Base-by-base conservation (phyloP, 768 basidiomycete species). In the Kwoniella dendrophila region DNA sequence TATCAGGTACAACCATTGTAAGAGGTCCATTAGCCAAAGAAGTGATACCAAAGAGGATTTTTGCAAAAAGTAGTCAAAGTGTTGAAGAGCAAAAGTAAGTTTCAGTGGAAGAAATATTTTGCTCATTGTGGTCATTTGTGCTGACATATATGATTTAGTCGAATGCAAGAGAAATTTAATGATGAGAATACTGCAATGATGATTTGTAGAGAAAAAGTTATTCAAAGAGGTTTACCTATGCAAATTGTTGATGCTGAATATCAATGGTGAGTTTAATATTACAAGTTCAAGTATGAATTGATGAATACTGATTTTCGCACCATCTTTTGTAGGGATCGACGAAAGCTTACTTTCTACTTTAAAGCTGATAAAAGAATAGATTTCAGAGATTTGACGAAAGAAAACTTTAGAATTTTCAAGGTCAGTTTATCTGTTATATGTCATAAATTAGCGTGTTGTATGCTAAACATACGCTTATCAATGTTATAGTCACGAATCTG, bases 161-260 rank as follows among this genome's bases (percentile, higher is more conserved):
- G 90, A 43, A 83, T 97, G 63, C 82, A 86, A 27, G 82, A 86
- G 41, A 99, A 98, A 82, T 83, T 86, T 58, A 87, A 89, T 72
- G 95, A 99, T 79, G 95, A 99, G 80, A 80, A 86, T 59, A 93
- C 94, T 80, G 95, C 95, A 22, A 81, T 99, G 44, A 87, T 90
- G 72, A 82, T 97, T 56, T 96, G 94, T 70, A 87, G 92, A 79
- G 90, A 83, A 63, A 97, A 97, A 79, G 94, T 96, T 14, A 83
- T 87, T 55, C 91, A 92, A 78, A 90, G 94, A 82, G 92, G 92
- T 76, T 81, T 97, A 74, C 93, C 93, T 18, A 99, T 99, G 95
- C 92, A 97, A 79, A 93, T 99, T 61, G 87, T 96, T 50, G 95
- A 97, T 79, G 95, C 94, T 32, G 95, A 98, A 80, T 99, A 94